Base-by-base conservation (phyloP, 257 asterid genomes). In the Salvia hispanica region DNA sequence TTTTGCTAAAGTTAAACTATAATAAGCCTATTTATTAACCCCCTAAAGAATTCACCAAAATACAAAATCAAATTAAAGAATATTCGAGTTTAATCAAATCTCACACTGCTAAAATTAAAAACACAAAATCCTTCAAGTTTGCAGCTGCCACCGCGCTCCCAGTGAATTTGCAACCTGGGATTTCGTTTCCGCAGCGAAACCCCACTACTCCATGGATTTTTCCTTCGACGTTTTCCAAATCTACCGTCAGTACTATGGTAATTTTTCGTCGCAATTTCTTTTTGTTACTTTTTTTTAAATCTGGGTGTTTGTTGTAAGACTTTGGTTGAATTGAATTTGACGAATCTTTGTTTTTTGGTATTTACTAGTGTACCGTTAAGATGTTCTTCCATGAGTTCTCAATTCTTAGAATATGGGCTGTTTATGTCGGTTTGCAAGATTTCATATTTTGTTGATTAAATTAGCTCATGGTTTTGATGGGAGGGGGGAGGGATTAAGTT, bases 161-260 rank as follows among this genome's bases (percentile, higher is more conserved):
- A 28, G 71, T 40, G 76, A 71, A 67, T 39, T 71, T 40, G 48
- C 13, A 47, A 25, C 45, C 62, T 61, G 72, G 87, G 87, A 66
- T 71, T 79, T 72, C 75, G 77, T 67, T 34, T 33, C 10, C 75
- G 25, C 70, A 48, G 77, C 64, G 58, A 77, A 77, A 63, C 77
- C 83, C 84, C 83, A 54, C 14, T 51, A 50, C 44, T 64, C 83
- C 75, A 89, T 92, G 98, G 92, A 83, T 13, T 78, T 53, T 66
- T 59, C 84, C 63, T 74, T 80, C 64, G 91, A 89, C 69, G 72
- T 92, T 39, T 84, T 78, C 64, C 80, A 82, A 71, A 81, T 87
- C 74, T 92, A 89, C 52, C 34, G 81, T 53, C 95, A 71, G 25
- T 92, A 80, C 74, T 84, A 95, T 76, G 96, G 96, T 92, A 91